phyloP scores from a whole-genome alignment of 73 alveolate species.

The Stentor coeruleus region DNA sequence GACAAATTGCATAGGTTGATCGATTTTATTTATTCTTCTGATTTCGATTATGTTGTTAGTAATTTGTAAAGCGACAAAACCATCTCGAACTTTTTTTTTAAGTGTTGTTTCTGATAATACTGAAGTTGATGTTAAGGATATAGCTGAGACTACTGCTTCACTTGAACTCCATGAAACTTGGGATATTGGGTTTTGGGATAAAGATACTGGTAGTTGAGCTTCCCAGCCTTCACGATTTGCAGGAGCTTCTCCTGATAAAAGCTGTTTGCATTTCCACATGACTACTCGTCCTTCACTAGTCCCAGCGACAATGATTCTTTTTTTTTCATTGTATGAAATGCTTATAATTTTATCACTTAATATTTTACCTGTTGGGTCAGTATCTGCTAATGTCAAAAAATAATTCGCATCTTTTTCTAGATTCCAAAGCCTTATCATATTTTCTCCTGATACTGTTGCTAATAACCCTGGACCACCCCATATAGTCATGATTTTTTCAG shows the following conservation, averaged over 20 bases:
- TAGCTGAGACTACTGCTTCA: conserved; percentile 76
- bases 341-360: conserved; percentile 81
- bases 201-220: conserved; percentile 79
- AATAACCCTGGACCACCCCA: conserved; percentile 95
- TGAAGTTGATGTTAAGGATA: conserved; percentile 58
- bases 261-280: conserved; percentile 91
- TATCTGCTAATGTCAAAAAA: conserved; percentile 88
- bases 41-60: conserved; percentile 80
- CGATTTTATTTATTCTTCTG: conserved; percentile 9
- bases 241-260: conserved; percentile 87
- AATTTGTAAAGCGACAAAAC: conserved; percentile 82
- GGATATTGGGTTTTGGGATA: conserved; percentile 46
- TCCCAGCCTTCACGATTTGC: conserved; percentile 92
- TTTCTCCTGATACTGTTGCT: conserved; percentile 94
- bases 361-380: conserved; percentile 72
- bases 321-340: conserved; percentile 71
- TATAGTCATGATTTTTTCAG: conserved; percentile 83
- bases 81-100: conserved; percentile 84
- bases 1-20: conserved; percentile 25
- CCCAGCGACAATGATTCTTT: conserved; percentile 88
- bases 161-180: conserved; percentile 81
- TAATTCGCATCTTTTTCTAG: conserved; percentile 93
- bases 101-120: conserved; percentile 81
- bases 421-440: conserved; percentile 92
- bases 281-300: conserved; percentile 91